Percentiles rank a stretch among this genome's conserved stretches.
These are phyloP conservation scores for Leptodermis oblonga DNA, from an alignment of 257 asterid species.

Conservation along the genomic window DNA sequence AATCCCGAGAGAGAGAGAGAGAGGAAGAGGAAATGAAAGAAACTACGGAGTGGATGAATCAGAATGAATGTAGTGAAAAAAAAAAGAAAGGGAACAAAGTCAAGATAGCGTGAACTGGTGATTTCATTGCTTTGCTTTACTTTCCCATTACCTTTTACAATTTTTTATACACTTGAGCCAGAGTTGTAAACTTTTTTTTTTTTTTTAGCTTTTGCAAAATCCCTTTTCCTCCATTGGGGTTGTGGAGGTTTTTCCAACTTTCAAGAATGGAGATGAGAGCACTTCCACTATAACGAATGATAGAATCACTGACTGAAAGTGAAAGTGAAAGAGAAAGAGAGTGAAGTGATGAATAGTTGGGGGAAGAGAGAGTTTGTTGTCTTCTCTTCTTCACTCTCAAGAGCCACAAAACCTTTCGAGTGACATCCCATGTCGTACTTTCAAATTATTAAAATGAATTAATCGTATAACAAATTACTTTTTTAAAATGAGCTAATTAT, in stretches of 20 bases:
- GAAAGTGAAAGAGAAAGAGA: too few species aligned
- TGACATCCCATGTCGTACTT: too few species aligned
- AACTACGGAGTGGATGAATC: neutral
- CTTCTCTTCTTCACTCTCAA: too few species aligned
- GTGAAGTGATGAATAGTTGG: too few species aligned
- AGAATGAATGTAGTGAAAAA: neutral
- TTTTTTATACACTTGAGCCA: neutral
- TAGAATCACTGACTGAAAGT: too few species aligned
- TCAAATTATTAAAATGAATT: too few species aligned
- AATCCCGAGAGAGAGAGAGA: neutral
- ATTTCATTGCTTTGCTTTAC: conserved; percentile 22
- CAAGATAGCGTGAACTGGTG: conserved; percentile 45
- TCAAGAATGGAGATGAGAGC: neutral
- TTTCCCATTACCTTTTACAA: neutral
- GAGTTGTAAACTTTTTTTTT: conserved; percentile 1
- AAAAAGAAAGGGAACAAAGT: conserved; percentile 32
- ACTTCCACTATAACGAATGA: neutral
- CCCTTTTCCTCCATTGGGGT: neutral
- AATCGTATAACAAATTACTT: too few species aligned
- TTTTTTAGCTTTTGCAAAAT: neutral
- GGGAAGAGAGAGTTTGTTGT: too few species aligned
- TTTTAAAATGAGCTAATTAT: too few species aligned
- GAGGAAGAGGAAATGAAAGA: neutral
- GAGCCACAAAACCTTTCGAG: too few species aligned
- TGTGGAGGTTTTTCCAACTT: neutral